Evolutionary conservation across 2,329 filamentous ascomycete species (phyloP).

Genomic region (Westerdykella aurantiaca): DNA sequence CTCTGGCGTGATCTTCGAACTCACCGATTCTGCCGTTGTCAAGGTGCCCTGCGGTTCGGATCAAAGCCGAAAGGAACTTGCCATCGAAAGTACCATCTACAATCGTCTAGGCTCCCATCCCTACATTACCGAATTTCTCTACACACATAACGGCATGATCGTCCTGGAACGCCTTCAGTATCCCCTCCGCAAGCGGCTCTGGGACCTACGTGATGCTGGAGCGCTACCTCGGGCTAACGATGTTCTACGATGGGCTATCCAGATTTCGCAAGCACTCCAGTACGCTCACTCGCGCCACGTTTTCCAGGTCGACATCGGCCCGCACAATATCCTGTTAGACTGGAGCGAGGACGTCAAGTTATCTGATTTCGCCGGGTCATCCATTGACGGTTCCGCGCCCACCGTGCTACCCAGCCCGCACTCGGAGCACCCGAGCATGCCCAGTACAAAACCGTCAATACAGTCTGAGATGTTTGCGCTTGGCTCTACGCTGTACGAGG

Average conservation of each 20-base stretch:
- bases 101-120: constrained; percentile 5
- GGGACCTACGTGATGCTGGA: constrained; percentile 2
- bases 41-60: constrained; percentile 1
- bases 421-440: constrained; percentile 3
- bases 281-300: constrained; percentile 10
- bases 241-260: constrained; percentile 9
- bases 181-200: constrained; percentile 4
- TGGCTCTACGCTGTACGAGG: constrained; percentile 13
- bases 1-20: constrained; percentile 3
- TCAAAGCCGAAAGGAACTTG: constrained; percentile 1
- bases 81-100: constrained; percentile 5
- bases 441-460: constrained; percentile 2
- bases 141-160: constrained; percentile 2
- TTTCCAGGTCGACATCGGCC: constrained; percentile 12
- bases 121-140: constrained; percentile 2
- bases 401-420: not conserved
- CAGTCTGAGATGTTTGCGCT: constrained; percentile 13
- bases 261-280: constrained; percentile 9
- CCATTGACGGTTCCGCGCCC: constrained; percentile 12
- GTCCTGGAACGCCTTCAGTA: constrained; percentile 4
- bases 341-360: constrained; percentile 9
- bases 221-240: not conserved
- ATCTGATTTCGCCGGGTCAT: constrained; percentile 14
- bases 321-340: constrained; percentile 14
- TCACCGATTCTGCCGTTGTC: constrained; percentile 3